Percentiles rank a stretch among this genome's conserved stretches.
Evolutionary conservation across 1,284 basidiomycete genomes (phyloP).

Genomic region (Heterobasidion parviporum): DNA sequence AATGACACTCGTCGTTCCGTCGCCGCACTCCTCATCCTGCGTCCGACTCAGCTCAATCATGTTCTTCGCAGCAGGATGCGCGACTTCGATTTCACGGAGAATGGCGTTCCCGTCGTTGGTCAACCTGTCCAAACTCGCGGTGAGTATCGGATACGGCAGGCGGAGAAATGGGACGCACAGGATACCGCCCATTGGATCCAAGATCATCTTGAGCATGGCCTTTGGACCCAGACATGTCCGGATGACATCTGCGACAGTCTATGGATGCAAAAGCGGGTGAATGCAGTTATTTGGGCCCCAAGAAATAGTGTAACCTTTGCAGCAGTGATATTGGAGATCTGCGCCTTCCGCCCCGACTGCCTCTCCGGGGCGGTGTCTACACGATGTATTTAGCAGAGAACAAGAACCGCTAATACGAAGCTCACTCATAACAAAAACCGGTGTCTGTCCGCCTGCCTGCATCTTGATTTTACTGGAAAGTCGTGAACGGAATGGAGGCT

Average conservation of each 20-base stretch:
- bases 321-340: slow-evolving; percentile 95
- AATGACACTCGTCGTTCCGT: slow-evolving; percentile 96
- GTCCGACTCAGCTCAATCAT: slow-evolving; percentile 99
- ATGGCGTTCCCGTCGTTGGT: slow-evolving; percentile 99
- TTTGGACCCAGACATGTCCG: slow-evolving; percentile 96
- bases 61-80: slow-evolving; percentile 97
- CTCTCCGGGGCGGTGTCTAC: slow-evolving; percentile 89
- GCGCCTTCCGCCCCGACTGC: slow-evolving; percentile 91
- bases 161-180: slow-evolving; percentile 45
- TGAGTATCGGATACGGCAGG: neutral
- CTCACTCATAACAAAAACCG: slow-evolving; percentile 70
- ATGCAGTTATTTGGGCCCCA: neutral
- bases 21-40: slow-evolving; percentile 98
- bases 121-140: slow-evolving; percentile 42
- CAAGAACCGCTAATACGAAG: slow-evolving; percentile 1
- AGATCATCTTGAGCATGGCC: slow-evolving; percentile 99
- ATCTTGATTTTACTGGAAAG: slow-evolving; percentile 18
- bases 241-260: slow-evolving; percentile 99
- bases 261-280: slow-evolving; percentile 1
- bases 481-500: neutral
- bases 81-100: slow-evolving; percentile 94
- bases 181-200: slow-evolving; percentile 97
- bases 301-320: slow-evolving; percentile 63
- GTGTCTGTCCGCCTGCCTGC: slow-evolving; percentile 49
- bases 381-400: neutral